Conservation (phyloP, 2,329 filamentous ascomycete genomes). For the Diplodia sapinea region DNA sequence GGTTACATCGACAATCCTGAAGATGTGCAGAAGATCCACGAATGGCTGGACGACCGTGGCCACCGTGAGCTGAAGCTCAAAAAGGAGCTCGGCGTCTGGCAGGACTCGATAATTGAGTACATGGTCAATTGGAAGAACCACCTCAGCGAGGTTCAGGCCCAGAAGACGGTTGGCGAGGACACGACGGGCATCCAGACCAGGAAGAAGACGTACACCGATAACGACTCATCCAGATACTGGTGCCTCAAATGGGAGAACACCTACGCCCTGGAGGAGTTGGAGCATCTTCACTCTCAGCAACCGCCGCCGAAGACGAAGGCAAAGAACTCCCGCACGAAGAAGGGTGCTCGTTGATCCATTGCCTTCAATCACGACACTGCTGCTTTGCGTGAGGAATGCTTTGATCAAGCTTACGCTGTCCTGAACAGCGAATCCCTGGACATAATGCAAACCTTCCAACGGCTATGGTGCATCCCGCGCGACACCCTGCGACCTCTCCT, state of each 20-base stretch:
- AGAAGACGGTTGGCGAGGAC: slow-evolving; percentile 57
- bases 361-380: not conserved
- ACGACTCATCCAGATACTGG: slow-evolving; percentile 59
- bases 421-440: too few relatives aligned
- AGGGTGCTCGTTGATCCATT: not conserved
- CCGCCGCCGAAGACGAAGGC: slow-evolving; percentile 53
- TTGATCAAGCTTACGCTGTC: too few relatives aligned
- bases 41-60: slow-evolving; percentile 87
- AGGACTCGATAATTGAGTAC: slow-evolving; percentile 74
- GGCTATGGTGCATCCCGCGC: not conserved
- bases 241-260: slow-evolving; percentile 71
- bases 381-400: not conserved
- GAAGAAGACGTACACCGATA: slow-evolving; percentile 64
- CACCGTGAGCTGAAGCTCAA: slow-evolving; percentile 84
- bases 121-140: slow-evolving; percentile 84
- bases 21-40: slow-evolving; percentile 77
- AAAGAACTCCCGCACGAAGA: slow-evolving; percentile 30
- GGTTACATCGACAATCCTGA: slow-evolving; percentile 85
- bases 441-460: not conserved
- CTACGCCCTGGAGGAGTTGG: slow-evolving; percentile 63
- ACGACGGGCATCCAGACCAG: slow-evolving; percentile 66
- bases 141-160: slow-evolving; percentile 60
- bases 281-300: slow-evolving; percentile 66
- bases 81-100: slow-evolving; percentile 81
- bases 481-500: not conserved